Base-by-base conservation (phyloP, 2,329 filamentous ascomycete species). In the Neurospora crassa region DNA sequence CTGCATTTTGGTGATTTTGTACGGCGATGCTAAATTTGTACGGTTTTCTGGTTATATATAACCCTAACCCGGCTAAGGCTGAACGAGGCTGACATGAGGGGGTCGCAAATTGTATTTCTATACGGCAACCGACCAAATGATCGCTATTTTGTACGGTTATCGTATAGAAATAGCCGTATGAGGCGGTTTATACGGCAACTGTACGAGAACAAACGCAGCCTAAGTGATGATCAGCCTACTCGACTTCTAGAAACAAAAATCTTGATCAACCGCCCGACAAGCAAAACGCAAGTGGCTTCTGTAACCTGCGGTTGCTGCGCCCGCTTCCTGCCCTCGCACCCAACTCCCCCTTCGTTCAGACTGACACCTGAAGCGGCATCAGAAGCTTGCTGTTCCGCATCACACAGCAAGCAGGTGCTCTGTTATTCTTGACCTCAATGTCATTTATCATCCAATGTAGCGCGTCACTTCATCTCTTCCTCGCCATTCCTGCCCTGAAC, bases 161-260 rank as follows among this genome's bases (percentile, higher is more conserved):
- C 34, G 34, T 34, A 34, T 5, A 34, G 34, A 34, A 34, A 34
- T 34, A 5, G 34, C 6, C 34, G 34, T 34, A 34, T 34, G 6
- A 34, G 34, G 34, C 34, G 4, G 3, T 34, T 34, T 34, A 34
- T 34, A 34, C 34, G 34, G 34, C 3, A 34, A 34, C 6, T 3
- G 34, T 34, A 34, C 34, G 4, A 34, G 6, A 34, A 34, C 6
- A 34, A 34, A 34, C 6, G 34, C 34, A 7, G 34, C 34, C 6
- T 37, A n/a, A 43, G 42, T 43, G 1, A 43, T 43, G 6, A 43
- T 16, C 18, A 43, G 16, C 1, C 34, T 37, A 37, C 34, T 0
- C 1, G 1, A 37, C 6, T 2, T 37, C 10, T 18, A n/a, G 7
- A 2, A n/a, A n/a, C 3, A 4, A n/a, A n/a, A 3, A n/a, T n/a